A percentile compares a stretch with the other conserved stretches of the same genome.
phyloP scores from a whole-genome alignment of 2,329 filamentous ascomycete species.

The Mycocentrospora acerina region DNA sequence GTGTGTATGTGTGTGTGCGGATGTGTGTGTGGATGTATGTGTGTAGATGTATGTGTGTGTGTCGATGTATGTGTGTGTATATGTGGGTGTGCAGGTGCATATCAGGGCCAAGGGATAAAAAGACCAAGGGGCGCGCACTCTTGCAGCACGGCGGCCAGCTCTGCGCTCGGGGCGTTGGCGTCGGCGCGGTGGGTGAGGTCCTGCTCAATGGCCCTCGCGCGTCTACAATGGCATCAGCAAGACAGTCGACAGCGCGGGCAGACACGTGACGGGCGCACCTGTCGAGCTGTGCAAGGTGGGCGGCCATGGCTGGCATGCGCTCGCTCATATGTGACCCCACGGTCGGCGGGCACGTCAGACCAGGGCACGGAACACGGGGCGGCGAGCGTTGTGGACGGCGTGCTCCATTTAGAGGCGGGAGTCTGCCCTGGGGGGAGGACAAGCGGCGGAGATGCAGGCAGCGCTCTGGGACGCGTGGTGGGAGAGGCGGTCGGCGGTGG shows the following conservation, averaged over 20 bases:
- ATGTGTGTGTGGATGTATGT: too few species aligned
- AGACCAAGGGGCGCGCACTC: too few species aligned
- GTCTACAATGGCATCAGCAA: conserved; percentile 35
- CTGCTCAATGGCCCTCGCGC: conserved; percentile 51
- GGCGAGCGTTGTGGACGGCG: conserved; percentile 50
- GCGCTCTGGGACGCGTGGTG: conserved; percentile 28
- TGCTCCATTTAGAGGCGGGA: conserved; percentile 58
- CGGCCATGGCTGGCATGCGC: conserved; percentile 45
- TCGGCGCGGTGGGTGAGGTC: conserved; percentile 53
- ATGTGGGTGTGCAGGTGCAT: too few species aligned
- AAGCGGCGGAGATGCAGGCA: conserved; percentile 30
- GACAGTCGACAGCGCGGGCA: not conserved
- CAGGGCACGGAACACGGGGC: conserved; percentile 52
- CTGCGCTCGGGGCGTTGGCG: conserved; percentile 51
- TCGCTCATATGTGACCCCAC: conserved; percentile 49
- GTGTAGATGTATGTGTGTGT: too few species aligned
- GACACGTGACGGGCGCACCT: conserved; percentile 43
- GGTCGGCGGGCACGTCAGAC: conserved; percentile 60
- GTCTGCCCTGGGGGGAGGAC: conserved; percentile 36
- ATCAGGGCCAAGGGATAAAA: too few species aligned
- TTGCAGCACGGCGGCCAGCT: conserved; percentile 49
- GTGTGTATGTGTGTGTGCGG: too few species aligned
- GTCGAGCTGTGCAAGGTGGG: conserved; percentile 53
- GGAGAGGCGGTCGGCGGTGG: conserved; percentile 11
- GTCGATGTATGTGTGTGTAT: too few species aligned